These are phyloP conservation scores for Incumbomyces delicatus DNA, from an alignment of 2,329 filamentous ascomycete species.

Conservation along the genomic window DNA sequence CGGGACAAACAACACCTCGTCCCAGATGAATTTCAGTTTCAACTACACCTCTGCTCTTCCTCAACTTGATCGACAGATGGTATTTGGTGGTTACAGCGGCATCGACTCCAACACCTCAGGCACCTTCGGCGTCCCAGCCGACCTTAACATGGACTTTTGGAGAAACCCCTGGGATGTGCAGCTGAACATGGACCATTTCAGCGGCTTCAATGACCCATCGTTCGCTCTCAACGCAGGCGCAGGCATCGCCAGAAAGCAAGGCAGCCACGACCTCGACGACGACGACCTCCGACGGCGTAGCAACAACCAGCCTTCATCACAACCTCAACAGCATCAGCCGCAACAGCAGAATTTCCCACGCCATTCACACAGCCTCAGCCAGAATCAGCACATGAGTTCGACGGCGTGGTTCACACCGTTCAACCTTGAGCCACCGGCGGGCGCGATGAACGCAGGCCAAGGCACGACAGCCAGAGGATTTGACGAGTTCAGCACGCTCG, in stretches of 20 bases:
- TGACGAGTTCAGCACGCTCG: not conserved
- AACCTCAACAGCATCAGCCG: not conserved
- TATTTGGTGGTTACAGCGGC: constrained; percentile 60
- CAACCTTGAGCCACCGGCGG: constrained; percentile 65
- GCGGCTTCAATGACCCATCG: constrained; percentile 28
- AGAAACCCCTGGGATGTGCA: constrained; percentile 28
- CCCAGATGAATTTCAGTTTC: constrained; percentile 30
- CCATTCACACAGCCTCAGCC: not conserved
- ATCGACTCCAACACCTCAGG: constrained; percentile 32
- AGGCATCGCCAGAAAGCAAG: not conserved
- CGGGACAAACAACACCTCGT: constrained; percentile 24
- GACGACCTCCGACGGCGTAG: not conserved
- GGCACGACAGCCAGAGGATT: not conserved
- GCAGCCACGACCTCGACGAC: not conserved
- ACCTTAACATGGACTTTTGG: constrained; percentile 20
- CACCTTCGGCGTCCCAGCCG: constrained; percentile 25
- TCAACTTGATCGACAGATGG: constrained; percentile 65
- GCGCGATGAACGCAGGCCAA: not conserved
- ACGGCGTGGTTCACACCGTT: constrained; percentile 87
- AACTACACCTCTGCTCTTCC: constrained; percentile 38
- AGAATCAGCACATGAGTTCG: constrained; percentile 2
- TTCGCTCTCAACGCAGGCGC: constrained; percentile 24
- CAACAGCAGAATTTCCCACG: not conserved
- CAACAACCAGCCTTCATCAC: not conserved
- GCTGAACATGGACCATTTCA: constrained; percentile 26